Evolutionary conservation across 2,329 filamentous ascomycete species (phyloP), one percentile per base, ranked within the genome.

Genomic region (Ophiostoma ulmi): DNA sequence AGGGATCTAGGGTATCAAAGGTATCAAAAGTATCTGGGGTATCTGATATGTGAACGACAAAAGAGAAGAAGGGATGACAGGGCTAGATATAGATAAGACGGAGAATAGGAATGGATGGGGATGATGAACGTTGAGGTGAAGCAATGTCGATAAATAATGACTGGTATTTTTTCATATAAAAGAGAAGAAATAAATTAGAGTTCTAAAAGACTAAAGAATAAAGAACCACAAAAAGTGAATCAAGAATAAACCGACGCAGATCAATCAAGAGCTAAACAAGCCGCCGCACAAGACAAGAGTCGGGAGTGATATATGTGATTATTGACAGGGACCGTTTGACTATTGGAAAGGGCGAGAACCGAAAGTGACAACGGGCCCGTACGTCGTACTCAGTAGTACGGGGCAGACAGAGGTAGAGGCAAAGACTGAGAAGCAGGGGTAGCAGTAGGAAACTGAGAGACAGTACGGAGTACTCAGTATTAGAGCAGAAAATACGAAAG

Each of bases 41-140:
- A 63, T 63, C 22, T 63, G 26, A 35, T 63, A 63, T 58, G 52
- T 58, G 17, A 22, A 58, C 22, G 58, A 63, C 11, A 63, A 63
- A 48, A 48, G 17, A 48, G 17, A 48, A 63, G 26, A 63, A 68
- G 38, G 48, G 63, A 17, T 26, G 52, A 66, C 35, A 70, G 36
- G 52, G 52, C 64, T 48, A 70, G 58, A 14, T 66, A 41, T 22
- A 65, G 36, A 36, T 58, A 26, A 58, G 52, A 68, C 36, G 64
- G 63, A 61, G 66, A 36, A 68, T 20, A 52, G n/a, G 52, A 52
- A 63, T 39, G 48, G 48, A 52, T 26, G 63, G 36, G 31, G 44
- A 48, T 26, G 63, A 67, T 38, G 66, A 35, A 41, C 36, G 68
- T 48, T 67, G 63, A 20, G n/a, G 22, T 67, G 36, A 58, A 31